Evolutionary conservation across 805 yeast genomes (phyloP).

Genomic region (Pichia pseudocactophila): DNA sequence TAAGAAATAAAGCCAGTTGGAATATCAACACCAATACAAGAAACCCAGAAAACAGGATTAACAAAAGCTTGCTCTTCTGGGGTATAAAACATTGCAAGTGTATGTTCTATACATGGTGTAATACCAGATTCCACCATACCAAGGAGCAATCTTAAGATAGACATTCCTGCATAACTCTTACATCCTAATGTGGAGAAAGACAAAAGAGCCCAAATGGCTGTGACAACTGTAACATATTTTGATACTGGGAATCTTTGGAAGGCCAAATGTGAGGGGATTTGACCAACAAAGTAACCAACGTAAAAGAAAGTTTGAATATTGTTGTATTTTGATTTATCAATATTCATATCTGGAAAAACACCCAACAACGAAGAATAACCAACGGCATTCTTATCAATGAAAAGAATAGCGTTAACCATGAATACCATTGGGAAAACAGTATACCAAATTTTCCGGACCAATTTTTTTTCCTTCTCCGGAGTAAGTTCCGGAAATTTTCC

Average conservation of each 20-base stretch:
- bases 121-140: conserved; percentile 31
- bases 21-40: conserved; percentile 36
- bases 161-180: conserved; percentile 36
- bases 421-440: conserved; percentile 30
- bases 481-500: conserved; percentile 30
- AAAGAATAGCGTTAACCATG: conserved; percentile 34
- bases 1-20: conserved; percentile 30
- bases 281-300: conserved; percentile 39
- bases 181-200: conserved; percentile 35
- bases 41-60: conserved; percentile 19
- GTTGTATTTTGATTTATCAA: conserved; percentile 34
- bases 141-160: conserved; percentile 31
- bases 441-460: conserved; percentile 32
- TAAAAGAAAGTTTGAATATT: conserved; percentile 39
- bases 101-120: conserved; percentile 35
- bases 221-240: conserved; percentile 24
- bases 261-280: conserved; percentile 35
- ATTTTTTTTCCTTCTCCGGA: conserved; percentile 32
- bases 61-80: conserved; percentile 36
- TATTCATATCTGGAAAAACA: conserved; percentile 36
- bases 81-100: conserved; percentile 43
- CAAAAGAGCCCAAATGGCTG: conserved; percentile 29
- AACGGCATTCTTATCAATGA: conserved; percentile 43
- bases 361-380: conserved; percentile 41
- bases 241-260: conserved; percentile 31